Percentiles rank a stretch among this genome's conserved stretches.
phyloP scores from a whole-genome alignment of 1,284 basidiomycete species.

The Leccinum cinnamomeum region DNA sequence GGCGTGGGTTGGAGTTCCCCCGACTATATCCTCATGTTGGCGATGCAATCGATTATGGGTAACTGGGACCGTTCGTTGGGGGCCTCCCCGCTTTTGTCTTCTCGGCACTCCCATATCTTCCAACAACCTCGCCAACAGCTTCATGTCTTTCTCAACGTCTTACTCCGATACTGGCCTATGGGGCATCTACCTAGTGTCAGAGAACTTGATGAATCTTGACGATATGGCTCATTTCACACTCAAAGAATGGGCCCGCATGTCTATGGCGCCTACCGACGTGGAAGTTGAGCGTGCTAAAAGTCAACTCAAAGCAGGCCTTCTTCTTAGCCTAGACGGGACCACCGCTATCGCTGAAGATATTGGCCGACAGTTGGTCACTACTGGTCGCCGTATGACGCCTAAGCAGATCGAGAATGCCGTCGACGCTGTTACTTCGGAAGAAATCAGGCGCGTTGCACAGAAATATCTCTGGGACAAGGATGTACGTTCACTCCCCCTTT shows the following conservation, averaged over 20 bases:
- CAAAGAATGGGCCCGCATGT: slow-evolving; percentile 97
- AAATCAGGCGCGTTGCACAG: slow-evolving; percentile 93
- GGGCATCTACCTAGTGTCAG: slow-evolving; percentile 97
- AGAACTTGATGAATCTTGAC: slow-evolving; percentile 93
- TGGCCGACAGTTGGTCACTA: slow-evolving; percentile 94
- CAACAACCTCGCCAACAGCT: slow-evolving; percentile 98
- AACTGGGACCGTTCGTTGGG: slow-evolving; percentile 99
- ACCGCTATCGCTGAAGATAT: slow-evolving; percentile 99
- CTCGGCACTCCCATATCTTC: slow-evolving; percentile 86
- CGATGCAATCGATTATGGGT: slow-evolving; percentile 97
- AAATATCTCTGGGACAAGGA: slow-evolving; percentile 98
- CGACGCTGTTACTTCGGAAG: slow-evolving; percentile 84
- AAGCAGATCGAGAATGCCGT: slow-evolving; percentile 93
- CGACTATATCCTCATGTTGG: slow-evolving; percentile 99
- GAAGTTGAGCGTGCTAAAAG: slow-evolving; percentile 98
- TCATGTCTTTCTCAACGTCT: slow-evolving; percentile 99
- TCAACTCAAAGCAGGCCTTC: slow-evolving; percentile 93
- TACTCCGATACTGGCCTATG: slow-evolving; percentile 99
- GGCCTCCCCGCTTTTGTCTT: slow-evolving; percentile 86
- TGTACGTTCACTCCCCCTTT: slow-evolving; percentile 45
- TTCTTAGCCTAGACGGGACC: slow-evolving; percentile 91
- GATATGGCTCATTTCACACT: slow-evolving; percentile 95
- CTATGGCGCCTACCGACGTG: slow-evolving; percentile 76
- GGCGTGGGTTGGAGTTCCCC: slow-evolving; percentile 98
- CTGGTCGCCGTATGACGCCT: slow-evolving; percentile 87